Evolutionary conservation across 306 rosid species (phyloP), one percentile per base, ranked within the genome.

Genomic region (Glycine latifolia): DNA sequence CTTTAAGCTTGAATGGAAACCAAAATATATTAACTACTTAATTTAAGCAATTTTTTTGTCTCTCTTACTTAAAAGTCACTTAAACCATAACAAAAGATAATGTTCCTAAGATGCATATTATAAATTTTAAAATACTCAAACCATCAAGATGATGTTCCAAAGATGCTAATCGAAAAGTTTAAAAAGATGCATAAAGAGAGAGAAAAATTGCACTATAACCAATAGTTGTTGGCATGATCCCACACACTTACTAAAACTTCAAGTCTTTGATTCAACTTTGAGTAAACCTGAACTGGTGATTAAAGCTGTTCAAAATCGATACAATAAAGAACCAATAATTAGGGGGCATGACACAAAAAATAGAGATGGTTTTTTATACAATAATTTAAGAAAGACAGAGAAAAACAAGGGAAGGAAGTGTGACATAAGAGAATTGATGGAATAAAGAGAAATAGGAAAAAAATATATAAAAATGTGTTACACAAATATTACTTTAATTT

Each of bases 271-370:
- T 52, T 46, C 47, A 2, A 8, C 0, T 43, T 60, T 75, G 47
- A 7, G 31, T 26, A 33, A 13, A 62, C 61, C 6, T 2, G 35
- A 76, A 13, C 13, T 3, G 44, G n/a, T 12, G 2, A 49, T 6
- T 47, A 14, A 31, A 63, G 7, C 81, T 77, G 39, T 31, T 31
- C 39, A 77, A 77, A 63, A 50, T 35, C 8, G 7, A 49, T 50
- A 52, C 13, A 77, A 49, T 3, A 37, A 73, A 62, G 14, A 6
- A 56, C 35, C 8, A 54, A 73, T 1, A n/a, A 15, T 73, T 48
- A 48, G 44, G 44, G 31, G 48, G 8, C 13, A 13, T 50, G 10
- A 5, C 17, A 53, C 39, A 60, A 26, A 3, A 26, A 26, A 26
- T 26, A 26, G 31, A 26, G 31, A 26, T 26, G 31, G 1, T 26